phyloP scores from a whole-genome alignment of 345 rosid species.

The Populus deltoides region DNA sequence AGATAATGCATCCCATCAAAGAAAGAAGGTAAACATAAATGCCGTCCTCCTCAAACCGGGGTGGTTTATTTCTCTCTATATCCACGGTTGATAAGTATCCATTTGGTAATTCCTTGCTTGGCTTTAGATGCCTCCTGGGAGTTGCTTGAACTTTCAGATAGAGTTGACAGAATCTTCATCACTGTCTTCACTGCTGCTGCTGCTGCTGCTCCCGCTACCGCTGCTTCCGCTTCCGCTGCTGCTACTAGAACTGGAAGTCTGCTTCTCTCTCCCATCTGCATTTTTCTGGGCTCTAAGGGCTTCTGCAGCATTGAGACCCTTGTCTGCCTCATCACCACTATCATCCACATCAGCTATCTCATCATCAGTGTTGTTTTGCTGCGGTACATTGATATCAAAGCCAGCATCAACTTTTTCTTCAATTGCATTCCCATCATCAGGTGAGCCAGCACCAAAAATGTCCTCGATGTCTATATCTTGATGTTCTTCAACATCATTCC shows the following conservation, averaged over 20 bases:
- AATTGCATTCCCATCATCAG: conserved; percentile 40
- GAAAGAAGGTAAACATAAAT: background rate
- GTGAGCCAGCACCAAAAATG: conserved; percentile 55
- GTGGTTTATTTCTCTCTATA: conserved; percentile 8
- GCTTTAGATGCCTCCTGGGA: background rate
- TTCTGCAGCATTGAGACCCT: conserved; percentile 87
- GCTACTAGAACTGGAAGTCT: conserved; percentile 57
- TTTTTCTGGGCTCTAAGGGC: conserved; percentile 84
- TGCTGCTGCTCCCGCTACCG: conserved; percentile 54
- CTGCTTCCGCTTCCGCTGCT: conserved; percentile 75
- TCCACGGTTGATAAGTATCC: background rate
- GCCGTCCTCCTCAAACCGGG: background rate
- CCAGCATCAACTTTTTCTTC: conserved; percentile 33
- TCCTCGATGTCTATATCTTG: conserved; percentile 58
- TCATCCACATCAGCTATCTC: conserved; percentile 91
- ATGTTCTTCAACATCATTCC: conserved; percentile 58
- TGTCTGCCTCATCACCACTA: conserved; percentile 61
- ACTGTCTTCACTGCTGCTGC: conserved; percentile 56
- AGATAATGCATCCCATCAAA: background rate
- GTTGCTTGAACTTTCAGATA: conserved; percentile 29
- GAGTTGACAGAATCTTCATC: conserved; percentile 70
- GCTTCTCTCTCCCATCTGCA: conserved; percentile 38
- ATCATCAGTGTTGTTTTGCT: conserved; percentile 54
- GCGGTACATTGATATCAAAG: conserved; percentile 36
- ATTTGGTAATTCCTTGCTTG: background rate